Evolutionary conservation across 202 grass and related monocot genomes (phyloP).

Genomic region (Sporobolus alterniflorus): DNA sequence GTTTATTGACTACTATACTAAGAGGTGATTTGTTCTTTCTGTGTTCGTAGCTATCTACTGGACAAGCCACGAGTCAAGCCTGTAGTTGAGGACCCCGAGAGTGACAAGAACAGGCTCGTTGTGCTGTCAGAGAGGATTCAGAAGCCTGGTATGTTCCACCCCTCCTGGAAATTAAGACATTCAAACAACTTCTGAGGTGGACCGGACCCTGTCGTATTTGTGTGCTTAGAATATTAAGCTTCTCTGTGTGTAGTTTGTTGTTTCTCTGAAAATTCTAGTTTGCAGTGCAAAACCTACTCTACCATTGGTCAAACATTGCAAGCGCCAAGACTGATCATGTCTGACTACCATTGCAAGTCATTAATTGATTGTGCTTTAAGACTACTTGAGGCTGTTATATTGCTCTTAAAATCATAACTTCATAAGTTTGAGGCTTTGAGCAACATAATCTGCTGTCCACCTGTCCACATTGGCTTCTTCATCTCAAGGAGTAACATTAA

Average conservation of each 20-base stretch:
- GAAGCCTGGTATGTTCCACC: conserved; percentile 49
- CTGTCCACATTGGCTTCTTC: conserved; percentile 10
- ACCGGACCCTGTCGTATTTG: neutral
- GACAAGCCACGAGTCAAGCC: conserved; percentile 87
- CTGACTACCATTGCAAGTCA: no score
- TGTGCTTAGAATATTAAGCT: neutral
- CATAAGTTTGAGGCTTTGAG: no score
- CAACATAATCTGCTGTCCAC: conserved; percentile 14
- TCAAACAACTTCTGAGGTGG: conserved; percentile 3
- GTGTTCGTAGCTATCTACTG: conserved; percentile 56
- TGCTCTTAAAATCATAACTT: neutral
- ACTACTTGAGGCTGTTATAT: neutral
- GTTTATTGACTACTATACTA: neutral
- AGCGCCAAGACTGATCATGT: neutral
- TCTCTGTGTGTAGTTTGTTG: neutral
- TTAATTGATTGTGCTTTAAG: neutral
- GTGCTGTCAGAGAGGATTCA: conserved; percentile 95
- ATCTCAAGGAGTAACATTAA: neutral
- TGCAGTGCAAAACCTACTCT: neutral
- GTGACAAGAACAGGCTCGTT: conserved; percentile 71
- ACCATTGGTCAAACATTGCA: neutral
- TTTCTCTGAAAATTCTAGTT: conserved; percentile 9
- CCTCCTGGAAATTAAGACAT: neutral
- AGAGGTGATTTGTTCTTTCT: neutral
- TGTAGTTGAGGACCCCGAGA: conserved; percentile 78